Percentiles rank a stretch among this genome's conserved stretches.
phyloP scores from a whole-genome alignment of 177 flowering plant species.

The Vitis hybrid region DNA sequence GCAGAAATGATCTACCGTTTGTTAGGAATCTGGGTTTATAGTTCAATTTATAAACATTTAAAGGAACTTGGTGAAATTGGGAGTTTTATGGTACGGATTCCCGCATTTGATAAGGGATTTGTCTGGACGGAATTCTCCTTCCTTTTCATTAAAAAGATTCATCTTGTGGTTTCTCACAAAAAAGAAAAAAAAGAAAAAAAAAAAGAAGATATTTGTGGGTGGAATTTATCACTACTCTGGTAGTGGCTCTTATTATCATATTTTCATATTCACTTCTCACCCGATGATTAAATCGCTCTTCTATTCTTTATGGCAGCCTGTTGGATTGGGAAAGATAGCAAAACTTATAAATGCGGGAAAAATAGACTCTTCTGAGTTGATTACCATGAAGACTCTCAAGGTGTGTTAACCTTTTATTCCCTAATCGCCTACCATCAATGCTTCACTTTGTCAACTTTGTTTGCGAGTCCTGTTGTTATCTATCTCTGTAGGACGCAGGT shows the following conservation, averaged over 20 bases:
- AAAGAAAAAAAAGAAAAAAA: no score
- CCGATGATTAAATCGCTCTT: background rate
- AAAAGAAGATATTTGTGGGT: no score
- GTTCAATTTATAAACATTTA: no score
- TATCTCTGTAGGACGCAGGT: constrained; percentile 57
- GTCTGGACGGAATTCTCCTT: no score
- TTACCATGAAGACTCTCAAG: constrained; percentile 98
- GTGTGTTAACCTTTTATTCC: constrained; percentile 28
- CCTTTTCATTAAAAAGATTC: no score
- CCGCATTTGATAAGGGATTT: no score
- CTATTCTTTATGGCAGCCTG: constrained; percentile 59
- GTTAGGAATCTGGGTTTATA: no score
- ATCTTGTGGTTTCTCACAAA: no score
- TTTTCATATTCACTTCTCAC: background rate
- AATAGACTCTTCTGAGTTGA: constrained; percentile 92
- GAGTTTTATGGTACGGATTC: no score
- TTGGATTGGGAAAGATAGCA: constrained; percentile 97
- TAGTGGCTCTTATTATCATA: background rate
- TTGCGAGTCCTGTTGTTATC: constrained; percentile 6
- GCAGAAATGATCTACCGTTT: no score
- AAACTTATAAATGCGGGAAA: constrained; percentile 86
- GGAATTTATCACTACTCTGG: no score
- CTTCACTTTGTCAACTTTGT: background rate
- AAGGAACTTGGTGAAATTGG: no score
- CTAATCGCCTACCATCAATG: background rate